These are phyloP conservation scores for Rhizophagus sp. DNA, from an alignment of 192 early-diverging fungal species.

Conservation along the genomic window DNA sequence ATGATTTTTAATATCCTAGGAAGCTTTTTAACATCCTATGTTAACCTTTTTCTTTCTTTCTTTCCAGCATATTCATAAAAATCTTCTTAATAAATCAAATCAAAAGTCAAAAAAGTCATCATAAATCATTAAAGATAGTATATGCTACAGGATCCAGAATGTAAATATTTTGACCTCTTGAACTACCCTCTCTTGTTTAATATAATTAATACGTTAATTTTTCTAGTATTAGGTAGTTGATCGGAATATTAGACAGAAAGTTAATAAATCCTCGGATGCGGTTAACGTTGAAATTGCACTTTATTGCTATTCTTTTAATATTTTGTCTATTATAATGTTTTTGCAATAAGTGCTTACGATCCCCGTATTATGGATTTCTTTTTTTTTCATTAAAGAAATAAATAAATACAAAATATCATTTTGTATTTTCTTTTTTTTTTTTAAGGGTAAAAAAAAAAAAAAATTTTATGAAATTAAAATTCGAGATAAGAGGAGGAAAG, in stretches of 20 bases:
- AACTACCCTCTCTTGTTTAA: not conserved
- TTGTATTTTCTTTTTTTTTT: not conserved
- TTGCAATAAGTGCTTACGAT: constrained; percentile 1
- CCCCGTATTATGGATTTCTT: not conserved
- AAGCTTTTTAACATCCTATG: not conserved
- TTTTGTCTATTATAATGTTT: not conserved
- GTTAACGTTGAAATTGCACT: not conserved
- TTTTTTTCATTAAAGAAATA: not conserved
- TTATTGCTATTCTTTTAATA: not conserved
- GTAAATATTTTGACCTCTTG: not conserved
- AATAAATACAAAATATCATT: not conserved
- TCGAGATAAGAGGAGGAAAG: not conserved
- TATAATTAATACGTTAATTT: not conserved
- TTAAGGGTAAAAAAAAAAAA: too few species aligned
- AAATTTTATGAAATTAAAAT: not conserved
- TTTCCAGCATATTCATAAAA: constrained; percentile 60
- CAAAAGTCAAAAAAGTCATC: constrained; percentile 25
- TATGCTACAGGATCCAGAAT: not conserved
- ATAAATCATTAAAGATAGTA: not conserved
- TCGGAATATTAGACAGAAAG: not conserved
- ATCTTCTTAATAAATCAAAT: constrained; percentile 39
- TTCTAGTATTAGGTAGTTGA: not conserved
- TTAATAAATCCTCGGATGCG: constrained; percentile 1
- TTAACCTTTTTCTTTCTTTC: not conserved
- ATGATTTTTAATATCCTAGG: not conserved